Evolutionary conservation across 2,329 filamentous ascomycete species (phyloP).

Genomic region (Calonectria hongkongensis): DNA sequence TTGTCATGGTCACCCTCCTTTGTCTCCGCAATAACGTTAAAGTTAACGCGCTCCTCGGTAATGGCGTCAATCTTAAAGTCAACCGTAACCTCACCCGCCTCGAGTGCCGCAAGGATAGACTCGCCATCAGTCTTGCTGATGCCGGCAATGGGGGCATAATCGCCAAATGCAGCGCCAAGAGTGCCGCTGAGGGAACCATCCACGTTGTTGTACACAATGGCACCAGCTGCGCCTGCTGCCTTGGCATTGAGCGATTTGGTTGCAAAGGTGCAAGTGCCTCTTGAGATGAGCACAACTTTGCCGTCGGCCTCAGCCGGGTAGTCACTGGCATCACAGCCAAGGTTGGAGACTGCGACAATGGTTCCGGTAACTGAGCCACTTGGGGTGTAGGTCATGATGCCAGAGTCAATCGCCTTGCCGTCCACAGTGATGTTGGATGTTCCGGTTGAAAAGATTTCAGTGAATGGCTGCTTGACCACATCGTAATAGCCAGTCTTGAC

Average conservation of each 20-base stretch:
- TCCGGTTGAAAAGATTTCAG: constrained; percentile 61
- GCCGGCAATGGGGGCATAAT: constrained; percentile 71
- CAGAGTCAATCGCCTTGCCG: constrained; percentile 53
- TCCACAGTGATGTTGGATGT: constrained; percentile 56
- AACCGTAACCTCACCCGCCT: constrained; percentile 57
- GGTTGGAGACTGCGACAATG: constrained; percentile 68
- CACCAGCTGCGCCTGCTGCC: constrained; percentile 73
- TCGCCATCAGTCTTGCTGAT: constrained; percentile 69
- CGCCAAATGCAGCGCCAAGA: constrained; percentile 67
- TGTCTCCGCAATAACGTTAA: constrained; percentile 71
- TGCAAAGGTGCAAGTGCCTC: constrained; percentile 76
- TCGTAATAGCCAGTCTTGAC: constrained; percentile 63
- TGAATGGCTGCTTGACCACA: constrained; percentile 67
- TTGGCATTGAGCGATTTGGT: constrained; percentile 75
- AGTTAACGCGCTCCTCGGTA: constrained; percentile 68
- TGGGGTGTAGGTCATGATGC: constrained; percentile 70
- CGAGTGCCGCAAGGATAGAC: constrained; percentile 56
- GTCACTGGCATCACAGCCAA: constrained; percentile 73
- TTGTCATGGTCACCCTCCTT: constrained; percentile 69
- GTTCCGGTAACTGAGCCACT: constrained; percentile 63
- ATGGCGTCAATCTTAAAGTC: constrained; percentile 67
- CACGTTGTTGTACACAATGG: constrained; percentile 78
- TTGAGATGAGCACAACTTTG: constrained; percentile 75
- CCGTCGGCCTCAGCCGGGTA: constrained; percentile 72
- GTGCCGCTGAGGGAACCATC: constrained; percentile 71